Percentiles rank a stretch among this genome's conserved stretches.
phyloP scores from a whole-genome alignment of 148 eudicot genomes.

The Selenicereus undatus region DNA sequence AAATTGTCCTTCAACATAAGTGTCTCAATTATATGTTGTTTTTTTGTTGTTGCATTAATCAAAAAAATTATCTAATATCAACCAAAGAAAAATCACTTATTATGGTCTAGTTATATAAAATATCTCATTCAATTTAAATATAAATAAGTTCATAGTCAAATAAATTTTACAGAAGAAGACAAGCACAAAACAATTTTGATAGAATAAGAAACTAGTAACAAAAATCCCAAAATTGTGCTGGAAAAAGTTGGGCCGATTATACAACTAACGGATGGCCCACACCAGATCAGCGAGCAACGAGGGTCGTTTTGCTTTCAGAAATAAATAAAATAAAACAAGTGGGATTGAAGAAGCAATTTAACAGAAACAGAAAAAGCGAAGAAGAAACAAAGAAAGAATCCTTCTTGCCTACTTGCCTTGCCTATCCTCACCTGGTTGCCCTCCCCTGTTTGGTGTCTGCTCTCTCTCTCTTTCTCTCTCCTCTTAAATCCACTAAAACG shows the following conservation, averaged over 20 bases:
- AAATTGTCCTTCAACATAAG: too few relatives aligned
- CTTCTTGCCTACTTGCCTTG: neutral
- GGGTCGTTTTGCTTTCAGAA: neutral
- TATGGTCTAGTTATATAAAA: neutral
- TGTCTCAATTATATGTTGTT: too few relatives aligned
- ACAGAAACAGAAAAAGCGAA: neutral
- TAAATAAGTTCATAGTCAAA: neutral
- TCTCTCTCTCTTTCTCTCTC: neutral
- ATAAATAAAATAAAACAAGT: neutral
- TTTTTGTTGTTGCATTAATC: too few relatives aligned
- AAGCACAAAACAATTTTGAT: neutral
- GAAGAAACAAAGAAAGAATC: neutral
- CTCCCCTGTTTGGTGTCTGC: neutral
- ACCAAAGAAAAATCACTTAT: too few relatives aligned
- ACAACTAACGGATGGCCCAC: neutral
- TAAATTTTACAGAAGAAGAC: neutral
- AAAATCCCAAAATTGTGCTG: neutral
- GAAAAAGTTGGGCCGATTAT: neutral
- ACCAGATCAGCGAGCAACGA: neutral
- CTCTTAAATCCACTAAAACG: neutral
- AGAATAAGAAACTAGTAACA: neutral
- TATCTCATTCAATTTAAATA: neutral
- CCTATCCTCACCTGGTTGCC: neutral
- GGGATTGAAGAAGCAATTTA: neutral
- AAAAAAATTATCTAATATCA: too few relatives aligned